These are phyloP conservation scores for Scytalidium lignicola DNA, from an alignment of 2,329 filamentous ascomycete species.

Conservation along the genomic window DNA sequence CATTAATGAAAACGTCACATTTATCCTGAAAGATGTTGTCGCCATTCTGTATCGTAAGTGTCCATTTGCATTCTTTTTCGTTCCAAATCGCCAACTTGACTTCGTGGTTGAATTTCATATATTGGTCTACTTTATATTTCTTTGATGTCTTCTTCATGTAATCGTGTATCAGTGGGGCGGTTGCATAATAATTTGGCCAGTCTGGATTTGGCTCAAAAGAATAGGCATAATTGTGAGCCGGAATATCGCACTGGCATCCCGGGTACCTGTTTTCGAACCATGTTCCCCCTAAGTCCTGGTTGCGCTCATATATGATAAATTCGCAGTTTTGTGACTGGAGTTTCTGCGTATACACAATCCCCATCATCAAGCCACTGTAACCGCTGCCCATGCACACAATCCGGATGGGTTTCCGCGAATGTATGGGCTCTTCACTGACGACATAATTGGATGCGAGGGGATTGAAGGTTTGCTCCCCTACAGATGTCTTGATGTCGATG, in stretches of 20 bases:
- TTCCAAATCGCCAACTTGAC: slow-evolving; percentile 6
- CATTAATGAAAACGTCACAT: slow-evolving; percentile 3
- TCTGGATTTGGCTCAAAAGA: slow-evolving; percentile 8
- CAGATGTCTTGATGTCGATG: neutral
- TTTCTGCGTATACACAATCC: slow-evolving; percentile 10
- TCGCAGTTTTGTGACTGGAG: slow-evolving; percentile 19
- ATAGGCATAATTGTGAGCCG: slow-evolving; percentile 11
- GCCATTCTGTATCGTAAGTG: slow-evolving; percentile 6
- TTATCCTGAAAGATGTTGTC: neutral
- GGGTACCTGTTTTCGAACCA: slow-evolving; percentile 31
- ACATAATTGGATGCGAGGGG: neutral
- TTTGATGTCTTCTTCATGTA: slow-evolving; percentile 11
- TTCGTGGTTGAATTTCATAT: slow-evolving; percentile 4
- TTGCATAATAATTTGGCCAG: slow-evolving; percentile 12
- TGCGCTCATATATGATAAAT: slow-evolving; percentile 43
- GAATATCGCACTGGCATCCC: slow-evolving; percentile 12
- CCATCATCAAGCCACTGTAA: slow-evolving; percentile 15
- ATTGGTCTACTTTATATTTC: slow-evolving; percentile 5
- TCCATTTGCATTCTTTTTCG: slow-evolving; percentile 5
- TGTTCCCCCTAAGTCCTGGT: slow-evolving; percentile 31
- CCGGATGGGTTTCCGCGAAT: slow-evolving; percentile 2
- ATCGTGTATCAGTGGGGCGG: slow-evolving; percentile 9
- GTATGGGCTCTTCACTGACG: slow-evolving; percentile 1
- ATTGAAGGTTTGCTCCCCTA: neutral
- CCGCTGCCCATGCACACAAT: slow-evolving; percentile 14